Evolutionary conservation across 2,329 filamentous ascomycete genomes (phyloP), one percentile per base, ranked within the genome.

Genomic region (Capronia epimyces): DNA sequence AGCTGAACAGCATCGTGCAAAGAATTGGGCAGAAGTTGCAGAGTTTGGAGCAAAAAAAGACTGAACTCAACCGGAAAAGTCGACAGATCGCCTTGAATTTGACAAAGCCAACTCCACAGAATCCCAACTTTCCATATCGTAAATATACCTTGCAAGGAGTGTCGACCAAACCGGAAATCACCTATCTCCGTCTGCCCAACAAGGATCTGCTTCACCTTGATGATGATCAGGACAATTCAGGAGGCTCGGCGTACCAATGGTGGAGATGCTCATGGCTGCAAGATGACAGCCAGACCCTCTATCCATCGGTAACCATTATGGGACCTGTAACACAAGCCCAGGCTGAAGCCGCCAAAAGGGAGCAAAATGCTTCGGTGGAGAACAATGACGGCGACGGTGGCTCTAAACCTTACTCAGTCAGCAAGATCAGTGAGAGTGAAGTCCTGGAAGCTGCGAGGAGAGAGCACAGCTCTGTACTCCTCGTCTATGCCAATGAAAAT

Each of bases 101-200:
- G 53, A 78, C 74, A 6, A 68, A 71, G 13, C 66, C 70, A 5
- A 65, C 73, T 5, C 62, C 71, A 22, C 65, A 71, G 29, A 64
- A 64, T 12, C 63, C 68, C 10, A 63, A 71, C 29, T 62, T 68
- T 32, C 71, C 71, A 34, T 61, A 70, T 32, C 50, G 43, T 64
- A 74, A 71, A 43, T 83, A 83, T 61, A 75, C 73, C 1, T 70
- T 83, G 18, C 74, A 75, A 39, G 80, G 80, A 22, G 75, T 83
- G 3, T 77, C 77, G 31, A 82, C 79, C 2, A 72, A 76, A 43
- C 71, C 77, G 1, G 75, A 78, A 59, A 71, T 81, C 21, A 78
- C 75, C 27, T 83, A 82, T 58, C 64, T 83, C 13, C 69, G 80
- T 15, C 70, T 71, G 21, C 69, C 68, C 4, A 65, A 56, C n/a